These are phyloP conservation scores for Mortierella antarctica DNA, from an alignment of 192 early-diverging fungal species.

Conservation along the genomic window DNA sequence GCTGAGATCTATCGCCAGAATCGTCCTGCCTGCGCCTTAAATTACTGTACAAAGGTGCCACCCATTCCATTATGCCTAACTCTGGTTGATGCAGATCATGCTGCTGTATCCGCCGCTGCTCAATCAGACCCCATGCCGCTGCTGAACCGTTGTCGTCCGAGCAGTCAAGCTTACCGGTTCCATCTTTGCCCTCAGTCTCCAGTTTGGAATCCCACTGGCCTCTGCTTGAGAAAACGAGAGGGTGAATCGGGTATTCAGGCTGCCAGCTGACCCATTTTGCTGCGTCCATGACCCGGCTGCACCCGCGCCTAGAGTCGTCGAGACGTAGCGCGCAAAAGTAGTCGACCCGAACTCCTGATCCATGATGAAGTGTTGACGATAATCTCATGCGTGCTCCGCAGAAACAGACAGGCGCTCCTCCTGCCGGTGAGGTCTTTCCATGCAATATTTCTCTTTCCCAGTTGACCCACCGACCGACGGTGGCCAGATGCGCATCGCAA, in stretches of 20 bases:
- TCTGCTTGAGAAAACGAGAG: neutral
- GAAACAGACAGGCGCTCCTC: slow-evolving; percentile 21
- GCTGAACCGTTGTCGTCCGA: too few species aligned
- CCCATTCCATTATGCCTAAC: too few species aligned
- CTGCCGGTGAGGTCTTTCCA: neutral
- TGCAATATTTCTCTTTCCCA: neutral
- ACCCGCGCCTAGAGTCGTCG: slow-evolving; percentile 10
- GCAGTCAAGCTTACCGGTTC: neutral
- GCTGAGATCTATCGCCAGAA: too few species aligned
- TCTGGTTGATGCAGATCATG: too few species aligned
- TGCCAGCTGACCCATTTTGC: slow-evolving; percentile 22
- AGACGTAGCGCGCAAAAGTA: slow-evolving; percentile 19
- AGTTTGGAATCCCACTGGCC: neutral
- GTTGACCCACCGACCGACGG: slow-evolving; percentile 15
- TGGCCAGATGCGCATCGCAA: neutral
- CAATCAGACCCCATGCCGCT: too few species aligned
- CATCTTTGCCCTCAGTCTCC: neutral
- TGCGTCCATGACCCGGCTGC: slow-evolving; percentile 12
- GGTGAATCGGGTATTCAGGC: slow-evolving; percentile 3
- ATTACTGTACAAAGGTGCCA: too few species aligned
- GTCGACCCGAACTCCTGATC: neutral
- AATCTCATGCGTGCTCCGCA: slow-evolving; percentile 11
- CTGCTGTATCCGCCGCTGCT: too few species aligned
- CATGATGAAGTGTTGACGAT: neutral
- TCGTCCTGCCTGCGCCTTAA: too few species aligned